Conservation (phyloP, 2,329 filamentous ascomycete genomes). For the Pseudodiploospora longispora region DNA sequence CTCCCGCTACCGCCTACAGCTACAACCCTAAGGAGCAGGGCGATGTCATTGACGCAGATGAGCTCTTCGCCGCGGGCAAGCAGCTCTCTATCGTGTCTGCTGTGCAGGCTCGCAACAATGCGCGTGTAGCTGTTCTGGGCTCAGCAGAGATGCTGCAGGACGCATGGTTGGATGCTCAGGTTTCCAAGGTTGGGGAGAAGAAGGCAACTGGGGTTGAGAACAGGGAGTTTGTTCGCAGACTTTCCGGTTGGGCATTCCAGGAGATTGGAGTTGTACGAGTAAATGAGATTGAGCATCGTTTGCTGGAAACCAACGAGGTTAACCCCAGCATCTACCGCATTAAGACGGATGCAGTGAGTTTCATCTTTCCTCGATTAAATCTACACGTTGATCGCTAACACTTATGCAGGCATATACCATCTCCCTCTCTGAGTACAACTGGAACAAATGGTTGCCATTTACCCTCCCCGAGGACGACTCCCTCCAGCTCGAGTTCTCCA, state of each 20-base stretch:
- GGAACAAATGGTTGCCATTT: slow-evolving; percentile 70
- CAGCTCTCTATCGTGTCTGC: slow-evolving; percentile 81
- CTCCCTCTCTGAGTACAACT: slow-evolving; percentile 77
- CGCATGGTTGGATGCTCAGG: slow-evolving; percentile 77
- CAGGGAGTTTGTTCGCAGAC: slow-evolving; percentile 71
- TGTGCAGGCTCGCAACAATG: slow-evolving; percentile 88
- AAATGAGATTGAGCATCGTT: slow-evolving; percentile 72
- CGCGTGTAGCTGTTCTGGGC: slow-evolving; percentile 77
- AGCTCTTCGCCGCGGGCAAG: slow-evolving; percentile 74
- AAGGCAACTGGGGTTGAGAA: slow-evolving; percentile 59
- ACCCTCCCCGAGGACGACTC: slow-evolving; percentile 59
- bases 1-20: slow-evolving; percentile 78
- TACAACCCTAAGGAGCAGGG: slow-evolving; percentile 88
- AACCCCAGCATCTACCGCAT: slow-evolving; percentile 91
- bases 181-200: slow-evolving; percentile 50
- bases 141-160: slow-evolving; percentile 82
- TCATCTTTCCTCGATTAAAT: not conserved
- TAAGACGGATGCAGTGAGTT: slow-evolving; percentile 90
- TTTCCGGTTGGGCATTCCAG: slow-evolving; percentile 95
- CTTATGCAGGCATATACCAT: slow-evolving; percentile 66
- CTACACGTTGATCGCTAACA: not conserved
- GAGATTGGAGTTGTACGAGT: slow-evolving; percentile 85
- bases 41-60: slow-evolving; percentile 56
- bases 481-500: slow-evolving; percentile 93
- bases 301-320: slow-evolving; percentile 45